These are phyloP conservation scores for Thielaviopsis populi DNA, from an alignment of 2,329 filamentous ascomycete genomes.

Conservation along the genomic window DNA sequence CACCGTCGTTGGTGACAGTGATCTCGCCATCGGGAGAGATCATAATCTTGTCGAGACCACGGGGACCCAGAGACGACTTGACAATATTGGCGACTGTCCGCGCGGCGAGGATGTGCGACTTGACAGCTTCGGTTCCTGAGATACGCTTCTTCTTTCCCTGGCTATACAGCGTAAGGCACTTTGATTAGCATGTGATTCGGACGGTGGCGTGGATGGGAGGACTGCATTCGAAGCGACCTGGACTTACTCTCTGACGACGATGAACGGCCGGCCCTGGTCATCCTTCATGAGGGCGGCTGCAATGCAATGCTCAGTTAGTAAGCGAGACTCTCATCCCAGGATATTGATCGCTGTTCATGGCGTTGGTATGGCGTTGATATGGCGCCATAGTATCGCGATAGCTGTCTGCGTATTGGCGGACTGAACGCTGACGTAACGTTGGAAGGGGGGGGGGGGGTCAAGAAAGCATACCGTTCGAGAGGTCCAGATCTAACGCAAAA, in stretches of 20 bases:
- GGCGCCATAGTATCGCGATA: background rate
- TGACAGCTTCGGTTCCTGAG: slow-evolving; percentile 92
- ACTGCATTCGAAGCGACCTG: background rate
- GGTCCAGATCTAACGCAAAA: slow-evolving; percentile 51
- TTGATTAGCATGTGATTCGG: slow-evolving; percentile 19
- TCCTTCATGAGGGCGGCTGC: slow-evolving; percentile 73
- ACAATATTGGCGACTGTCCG: slow-evolving; percentile 94
- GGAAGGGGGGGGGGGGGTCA: slow-evolving; percentile 8
- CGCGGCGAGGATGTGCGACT: slow-evolving; percentile 93
- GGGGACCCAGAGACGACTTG: slow-evolving; percentile 88
- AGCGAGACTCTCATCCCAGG: background rate
- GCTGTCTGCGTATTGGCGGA: background rate
- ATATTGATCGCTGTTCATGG: background rate
- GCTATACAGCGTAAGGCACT: slow-evolving; percentile 31
- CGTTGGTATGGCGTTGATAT: background rate
- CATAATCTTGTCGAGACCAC: slow-evolving; percentile 95
- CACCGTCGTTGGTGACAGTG: slow-evolving; percentile 97
- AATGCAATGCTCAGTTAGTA: slow-evolving; percentile 13
- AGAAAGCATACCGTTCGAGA: slow-evolving; percentile 55
- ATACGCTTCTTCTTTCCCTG: slow-evolving; percentile 97
- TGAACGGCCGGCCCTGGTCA: slow-evolving; percentile 93
- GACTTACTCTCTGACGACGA: slow-evolving; percentile 89
- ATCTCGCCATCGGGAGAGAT: slow-evolving; percentile 98
- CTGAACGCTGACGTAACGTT: slow-evolving; percentile 17
- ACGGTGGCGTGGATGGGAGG: background rate